Conservation (phyloP, 805 yeast genomes). For the Wickerhamomyces canadensis region DNA sequence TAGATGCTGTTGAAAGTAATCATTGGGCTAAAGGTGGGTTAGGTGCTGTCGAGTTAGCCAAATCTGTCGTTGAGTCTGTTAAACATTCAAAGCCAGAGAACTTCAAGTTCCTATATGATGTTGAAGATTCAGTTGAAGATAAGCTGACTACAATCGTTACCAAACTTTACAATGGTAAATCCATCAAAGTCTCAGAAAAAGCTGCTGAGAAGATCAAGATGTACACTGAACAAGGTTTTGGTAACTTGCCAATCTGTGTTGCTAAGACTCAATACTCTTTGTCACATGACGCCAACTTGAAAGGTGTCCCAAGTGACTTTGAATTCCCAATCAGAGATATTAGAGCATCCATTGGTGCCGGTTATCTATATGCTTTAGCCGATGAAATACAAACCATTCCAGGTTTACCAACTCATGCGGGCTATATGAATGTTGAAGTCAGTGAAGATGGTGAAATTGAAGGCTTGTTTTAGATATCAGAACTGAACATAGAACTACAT, state of each 20-base stretch:
- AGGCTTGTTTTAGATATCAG: constrained; percentile 70
- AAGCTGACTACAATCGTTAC: constrained; percentile 63
- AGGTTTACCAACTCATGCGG: constrained; percentile 80
- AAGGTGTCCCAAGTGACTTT: constrained; percentile 81
- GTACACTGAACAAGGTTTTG: constrained; percentile 72
- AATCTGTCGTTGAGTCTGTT: constrained; percentile 61
- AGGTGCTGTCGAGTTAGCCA: constrained; percentile 72
- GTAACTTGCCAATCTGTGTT: constrained; percentile 72
- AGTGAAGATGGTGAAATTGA: constrained; percentile 76
- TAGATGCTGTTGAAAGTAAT: constrained; percentile 72
- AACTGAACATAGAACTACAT: too few species aligned
- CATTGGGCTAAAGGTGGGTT: constrained; percentile 87
- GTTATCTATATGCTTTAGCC: constrained; percentile 78
- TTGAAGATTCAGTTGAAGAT: constrained; percentile 59
- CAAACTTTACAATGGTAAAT: constrained; percentile 74
- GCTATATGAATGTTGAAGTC: constrained; percentile 83
- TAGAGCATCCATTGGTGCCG: constrained; percentile 76
- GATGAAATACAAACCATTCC: constrained; percentile 86
- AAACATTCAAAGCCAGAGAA: constrained; percentile 36
- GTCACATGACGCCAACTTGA: constrained; percentile 75
- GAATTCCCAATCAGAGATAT: constrained; percentile 78
- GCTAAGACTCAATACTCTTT: constrained; percentile 84
- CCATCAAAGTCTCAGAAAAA: constrained; percentile 60
- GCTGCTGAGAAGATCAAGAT: constrained; percentile 66
- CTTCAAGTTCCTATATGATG: constrained; percentile 54